Base-by-base conservation (phyloP, 148 eudicot genomes). In the Rhododendron mucronatum region DNA sequence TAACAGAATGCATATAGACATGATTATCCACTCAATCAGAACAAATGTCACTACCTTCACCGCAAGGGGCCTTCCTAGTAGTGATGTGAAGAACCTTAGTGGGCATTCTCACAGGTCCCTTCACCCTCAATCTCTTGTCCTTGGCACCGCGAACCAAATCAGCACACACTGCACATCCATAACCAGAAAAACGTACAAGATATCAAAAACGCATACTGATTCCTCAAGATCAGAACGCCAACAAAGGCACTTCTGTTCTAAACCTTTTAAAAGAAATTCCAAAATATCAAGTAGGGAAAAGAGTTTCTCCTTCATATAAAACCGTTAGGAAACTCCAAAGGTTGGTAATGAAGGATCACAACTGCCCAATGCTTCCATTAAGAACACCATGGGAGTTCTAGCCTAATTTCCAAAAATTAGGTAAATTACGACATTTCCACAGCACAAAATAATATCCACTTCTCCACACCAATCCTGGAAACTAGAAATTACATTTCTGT, bases 21-120 rank as follows among this genome's bases (percentile, higher is more conserved):
- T 3, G 21, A 77, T 41, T 44, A 48, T 50, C 82, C 59, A 48
- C 21, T 80, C 7, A 50, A 80, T 80, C 3, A 80, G 30, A n/a
- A 47, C 3, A 67, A 69, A 20, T 33, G 61, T 20, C 48, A 45
- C 10, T 95, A 96, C 99, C 99, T 96, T 96, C 98, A 84, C 99
- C 99, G 88, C 99, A 96, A 1, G 99, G 99, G 78, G 99, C 81
- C 88, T 96, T 96, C 91, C 99, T 91, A 9, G 99, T 96, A 23
- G 99, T 96, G 76, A 96, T 92, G 85, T 86, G 87, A 12, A 96
- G 91, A 84, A 95, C 98, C 95, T 96, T 96, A 87, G 98, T 96
- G 8, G 99, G 99, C 92, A 95, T 95, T 80, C 99, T 95, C 26
- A 96, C 99, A 2, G 99, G 99, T 84, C 98, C 98, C 92, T 96